Conservation (phyloP, 306 rosid genomes). For the Inga oerstediana region DNA sequence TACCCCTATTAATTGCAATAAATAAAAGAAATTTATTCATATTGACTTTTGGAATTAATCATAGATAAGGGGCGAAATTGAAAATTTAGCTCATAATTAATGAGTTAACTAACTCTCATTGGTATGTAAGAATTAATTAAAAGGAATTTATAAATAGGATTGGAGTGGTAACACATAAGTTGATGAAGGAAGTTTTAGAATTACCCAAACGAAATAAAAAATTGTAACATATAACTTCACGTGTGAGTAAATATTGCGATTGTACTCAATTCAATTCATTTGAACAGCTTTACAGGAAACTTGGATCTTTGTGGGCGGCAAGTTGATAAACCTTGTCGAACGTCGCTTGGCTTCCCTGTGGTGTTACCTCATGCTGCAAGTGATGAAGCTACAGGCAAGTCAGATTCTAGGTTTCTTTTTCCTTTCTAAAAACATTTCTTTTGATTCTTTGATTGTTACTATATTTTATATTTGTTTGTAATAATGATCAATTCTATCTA, state of each 20-base stretch:
- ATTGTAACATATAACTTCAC: background rate
- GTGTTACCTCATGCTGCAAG: constrained; percentile 89
- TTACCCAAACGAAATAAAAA: background rate
- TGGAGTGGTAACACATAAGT: background rate
- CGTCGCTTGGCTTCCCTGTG: constrained; percentile 94
- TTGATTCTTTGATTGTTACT: background rate
- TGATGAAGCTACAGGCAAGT: constrained; percentile 87
- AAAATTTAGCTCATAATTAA: too few relatives aligned
- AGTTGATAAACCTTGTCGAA: constrained; percentile 78
- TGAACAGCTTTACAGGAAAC: constrained; percentile 76
- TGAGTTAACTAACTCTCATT: too few relatives aligned
- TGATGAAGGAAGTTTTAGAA: background rate
- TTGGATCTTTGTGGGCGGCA: constrained; percentile 94
- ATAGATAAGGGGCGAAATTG: too few relatives aligned
- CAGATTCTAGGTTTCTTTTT: constrained; percentile 17
- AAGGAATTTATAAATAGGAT: too few relatives aligned
- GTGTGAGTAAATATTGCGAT: background rate
- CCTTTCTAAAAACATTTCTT: constrained; percentile 4
- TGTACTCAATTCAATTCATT: constrained; percentile 16
- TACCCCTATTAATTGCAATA: too few relatives aligned
- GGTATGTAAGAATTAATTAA: too few relatives aligned
- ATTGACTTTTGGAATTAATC: too few relatives aligned
- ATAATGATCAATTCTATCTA: background rate
- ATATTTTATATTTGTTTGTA: background rate
- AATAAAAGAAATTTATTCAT: too few relatives aligned